Percentiles rank a stretch among this genome's conserved stretches.
phyloP scores from a whole-genome alignment of 108 stramenopile species.

The Cyclostephanos tholiformis region DNA sequence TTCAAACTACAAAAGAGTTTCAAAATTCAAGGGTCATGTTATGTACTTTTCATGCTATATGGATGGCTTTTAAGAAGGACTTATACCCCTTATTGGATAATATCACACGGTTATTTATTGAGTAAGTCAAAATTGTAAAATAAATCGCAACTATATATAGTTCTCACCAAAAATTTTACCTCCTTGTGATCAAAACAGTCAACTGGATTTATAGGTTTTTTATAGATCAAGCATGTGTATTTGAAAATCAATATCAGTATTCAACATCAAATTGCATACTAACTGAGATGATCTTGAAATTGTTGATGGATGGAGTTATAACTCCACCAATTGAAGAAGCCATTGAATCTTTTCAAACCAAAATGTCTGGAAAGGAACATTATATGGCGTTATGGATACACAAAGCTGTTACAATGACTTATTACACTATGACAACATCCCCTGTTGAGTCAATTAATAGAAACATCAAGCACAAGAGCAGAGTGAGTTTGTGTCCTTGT shows the following conservation, averaged over 20 bases:
- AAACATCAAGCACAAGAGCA: background rate
- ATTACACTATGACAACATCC: background rate
- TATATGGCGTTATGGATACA: background rate
- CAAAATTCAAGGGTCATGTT: background rate
- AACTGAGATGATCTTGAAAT: background rate
- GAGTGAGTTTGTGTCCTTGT: too few relatives aligned
- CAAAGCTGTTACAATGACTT: background rate
- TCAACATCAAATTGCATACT: too few relatives aligned
- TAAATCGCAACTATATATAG: background rate
- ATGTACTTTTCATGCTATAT: slow-evolving; percentile 17
- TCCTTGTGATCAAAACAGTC: background rate
- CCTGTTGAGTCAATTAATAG: background rate
- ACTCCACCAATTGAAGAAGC: background rate
- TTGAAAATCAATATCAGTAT: background rate
- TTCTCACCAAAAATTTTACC: background rate
- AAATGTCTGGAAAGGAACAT: background rate
- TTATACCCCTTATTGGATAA: background rate
- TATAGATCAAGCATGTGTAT: background rate
- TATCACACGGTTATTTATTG: too few relatives aligned
- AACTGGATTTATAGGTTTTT: background rate
- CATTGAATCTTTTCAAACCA: background rate
- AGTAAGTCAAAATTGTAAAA: background rate
- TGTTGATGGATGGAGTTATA: background rate
- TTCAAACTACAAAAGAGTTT: background rate
- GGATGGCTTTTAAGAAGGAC: slow-evolving; percentile 1